Evolutionary conservation across 2,329 filamentous ascomycete genomes (phyloP).

Genomic region (Penicillium verrucosum): DNA sequence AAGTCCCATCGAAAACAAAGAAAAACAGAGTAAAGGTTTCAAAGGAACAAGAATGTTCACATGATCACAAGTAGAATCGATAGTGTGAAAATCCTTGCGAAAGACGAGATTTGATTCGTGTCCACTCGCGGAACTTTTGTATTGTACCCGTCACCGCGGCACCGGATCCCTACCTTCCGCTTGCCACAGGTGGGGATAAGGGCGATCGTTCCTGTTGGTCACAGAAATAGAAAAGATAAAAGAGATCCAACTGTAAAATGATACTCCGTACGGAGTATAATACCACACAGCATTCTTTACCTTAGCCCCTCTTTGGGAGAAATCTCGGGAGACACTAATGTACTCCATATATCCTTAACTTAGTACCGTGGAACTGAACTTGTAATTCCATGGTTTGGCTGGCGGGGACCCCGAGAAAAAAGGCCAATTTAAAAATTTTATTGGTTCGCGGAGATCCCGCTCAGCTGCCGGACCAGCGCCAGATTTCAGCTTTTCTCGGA

Average conservation of each 20-base stretch:
- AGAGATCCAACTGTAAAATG: background rate
- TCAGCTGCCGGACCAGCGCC: constrained; percentile 8
- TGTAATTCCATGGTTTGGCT: constrained; percentile 10
- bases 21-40: background rate
- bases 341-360: constrained; percentile 10
- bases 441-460: constrained; percentile 22
- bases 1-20: background rate
- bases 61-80: constrained; percentile 21
- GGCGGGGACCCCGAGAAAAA: constrained; percentile 1
- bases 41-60: constrained; percentile 13
- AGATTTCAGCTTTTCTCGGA: background rate
- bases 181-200: constrained; percentile 21
- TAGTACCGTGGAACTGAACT: constrained; percentile 10
- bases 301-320: background rate
- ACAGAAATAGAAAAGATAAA: background rate
- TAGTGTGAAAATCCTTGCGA: constrained; percentile 22
- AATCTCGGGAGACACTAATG: background rate
- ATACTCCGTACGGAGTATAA: background rate
- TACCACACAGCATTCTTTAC: background rate
- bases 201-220: constrained; percentile 21
- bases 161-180: constrained; percentile 34
- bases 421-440: background rate
- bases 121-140: constrained; percentile 12
- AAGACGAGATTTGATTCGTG: constrained; percentile 9
- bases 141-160: constrained; percentile 38